These are phyloP conservation scores for Verticillium klebahnii DNA, from an alignment of 2,329 filamentous ascomycete genomes.

Conservation along the genomic window DNA sequence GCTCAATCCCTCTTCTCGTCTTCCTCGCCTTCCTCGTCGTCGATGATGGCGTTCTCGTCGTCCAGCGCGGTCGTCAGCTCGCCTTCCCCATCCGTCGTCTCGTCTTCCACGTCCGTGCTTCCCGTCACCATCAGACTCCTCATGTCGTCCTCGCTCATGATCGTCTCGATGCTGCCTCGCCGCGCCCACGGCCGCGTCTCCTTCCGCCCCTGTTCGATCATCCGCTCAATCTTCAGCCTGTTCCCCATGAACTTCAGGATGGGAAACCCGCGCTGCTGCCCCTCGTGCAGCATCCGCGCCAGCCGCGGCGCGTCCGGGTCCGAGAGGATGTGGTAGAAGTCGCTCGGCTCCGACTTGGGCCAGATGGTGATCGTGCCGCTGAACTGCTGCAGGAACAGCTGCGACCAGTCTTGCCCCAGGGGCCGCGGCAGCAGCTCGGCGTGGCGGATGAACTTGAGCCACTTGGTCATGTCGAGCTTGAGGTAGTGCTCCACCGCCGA, in stretches of 20 bases:
- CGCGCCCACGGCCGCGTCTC: slow-evolving; percentile 45
- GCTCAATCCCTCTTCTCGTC: slow-evolving; percentile 12
- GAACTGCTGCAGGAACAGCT: slow-evolving; percentile 94
- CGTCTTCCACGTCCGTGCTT: slow-evolving; percentile 13
- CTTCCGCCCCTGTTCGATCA: slow-evolving; percentile 54
- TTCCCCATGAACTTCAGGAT: slow-evolving; percentile 91
- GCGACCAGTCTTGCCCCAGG: slow-evolving; percentile 92
- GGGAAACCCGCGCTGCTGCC: slow-evolving; percentile 84
- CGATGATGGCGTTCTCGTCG: slow-evolving; percentile 19
- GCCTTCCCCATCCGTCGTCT: slow-evolving; percentile 19
- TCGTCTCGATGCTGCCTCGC: slow-evolving; percentile 52
- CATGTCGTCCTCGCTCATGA: slow-evolving; percentile 58
- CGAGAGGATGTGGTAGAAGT: slow-evolving; percentile 81
- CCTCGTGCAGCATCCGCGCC: slow-evolving; percentile 84
- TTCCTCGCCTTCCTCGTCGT: slow-evolving; percentile 15
- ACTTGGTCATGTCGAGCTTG: slow-evolving; percentile 95
- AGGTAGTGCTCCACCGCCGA: slow-evolving; percentile 91
- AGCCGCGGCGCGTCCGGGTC: slow-evolving; percentile 75
- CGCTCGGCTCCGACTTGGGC: slow-evolving; percentile 73
- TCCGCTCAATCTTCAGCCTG: slow-evolving; percentile 74
- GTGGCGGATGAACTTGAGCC: slow-evolving; percentile 91
- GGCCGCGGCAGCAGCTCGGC: slow-evolving; percentile 87
- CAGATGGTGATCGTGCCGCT: slow-evolving; percentile 94
- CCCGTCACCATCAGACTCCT: slow-evolving; percentile 36
- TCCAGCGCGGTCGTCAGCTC: slow-evolving; percentile 31